Evolutionary conservation across 2,329 filamentous ascomycete species (phyloP).

Genomic region (Phoma sp.): DNA sequence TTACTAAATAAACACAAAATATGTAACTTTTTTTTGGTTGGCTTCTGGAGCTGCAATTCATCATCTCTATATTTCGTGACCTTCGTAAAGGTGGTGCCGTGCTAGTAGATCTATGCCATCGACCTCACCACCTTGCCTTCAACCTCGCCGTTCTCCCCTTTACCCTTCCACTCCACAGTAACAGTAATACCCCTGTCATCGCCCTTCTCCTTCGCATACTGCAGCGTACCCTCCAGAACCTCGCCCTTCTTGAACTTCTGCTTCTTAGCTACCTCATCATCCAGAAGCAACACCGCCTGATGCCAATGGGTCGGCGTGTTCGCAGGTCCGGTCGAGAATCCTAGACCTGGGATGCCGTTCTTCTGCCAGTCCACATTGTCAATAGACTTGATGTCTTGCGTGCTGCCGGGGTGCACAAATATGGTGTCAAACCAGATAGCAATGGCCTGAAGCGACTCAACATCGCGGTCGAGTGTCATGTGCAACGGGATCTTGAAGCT

Average conservation of each 20-base stretch:
- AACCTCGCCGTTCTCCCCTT: slow-evolving; percentile 36
- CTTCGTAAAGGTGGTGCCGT: not conserved
- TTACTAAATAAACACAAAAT: not conserved
- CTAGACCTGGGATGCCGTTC: slow-evolving; percentile 65
- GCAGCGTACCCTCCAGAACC: slow-evolving; percentile 72
- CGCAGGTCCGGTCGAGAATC: slow-evolving; percentile 86
- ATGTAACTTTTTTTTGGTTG: no score
- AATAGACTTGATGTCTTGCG: slow-evolving; percentile 43
- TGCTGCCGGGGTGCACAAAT: slow-evolving; percentile 69
- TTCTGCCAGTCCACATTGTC: slow-evolving; percentile 70
- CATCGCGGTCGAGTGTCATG: slow-evolving; percentile 66
- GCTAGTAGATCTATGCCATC: slow-evolving; percentile 31
- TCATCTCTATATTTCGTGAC: not conserved
- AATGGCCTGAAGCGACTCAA: slow-evolving; percentile 82
- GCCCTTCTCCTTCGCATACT: slow-evolving; percentile 69
- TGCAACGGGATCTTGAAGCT: slow-evolving; percentile 75
- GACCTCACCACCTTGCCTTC: slow-evolving; percentile 43
- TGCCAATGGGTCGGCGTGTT: slow-evolving; percentile 88
- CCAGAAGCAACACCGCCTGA: slow-evolving; percentile 78
- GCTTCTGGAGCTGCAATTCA: not conserved
- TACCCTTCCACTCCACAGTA: slow-evolving; percentile 47
- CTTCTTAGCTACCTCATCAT: slow-evolving; percentile 60
- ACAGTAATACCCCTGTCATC: slow-evolving; percentile 52
- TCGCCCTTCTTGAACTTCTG: slow-evolving; percentile 60
- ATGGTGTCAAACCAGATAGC: slow-evolving; percentile 95